Evolutionary conservation across 306 rosid species (phyloP), one percentile per base, ranked within the genome.

Genomic region (Ziziphus jujuba): DNA sequence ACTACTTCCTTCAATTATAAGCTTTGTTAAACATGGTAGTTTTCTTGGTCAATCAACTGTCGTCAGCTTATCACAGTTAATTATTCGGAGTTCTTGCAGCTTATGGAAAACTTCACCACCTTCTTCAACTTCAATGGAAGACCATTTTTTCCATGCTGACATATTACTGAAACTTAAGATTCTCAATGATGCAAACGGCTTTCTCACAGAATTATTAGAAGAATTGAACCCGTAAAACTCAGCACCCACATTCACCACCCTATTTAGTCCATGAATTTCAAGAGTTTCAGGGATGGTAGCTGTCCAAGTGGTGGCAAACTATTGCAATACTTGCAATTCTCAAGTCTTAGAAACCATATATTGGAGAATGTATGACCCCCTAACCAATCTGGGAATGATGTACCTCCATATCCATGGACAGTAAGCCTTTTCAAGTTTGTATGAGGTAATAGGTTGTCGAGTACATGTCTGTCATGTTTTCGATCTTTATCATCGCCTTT

Each of bases 231-330:
- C n/a, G 21, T 49, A 70, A 70, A 59, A 70, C 67, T 49, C 52
- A 15, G 59, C 23, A 49, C 67, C 67, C 2, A 69, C 43, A 33
- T 5, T 36, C 52, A 20, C 60, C 6, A 59, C 35, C 20, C 14
- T 38, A 49, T 49, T 51, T 49, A 59, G 59, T 9, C 59, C 36
- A 5, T 34, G 16, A 59, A 70, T 33, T 7, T 20, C 12, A 45
- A 59, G 59, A 9, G 7, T 11, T 17, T 49, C 49, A 70, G 59
- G 10, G 51, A 58, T 15, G 50, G 48, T 57, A 69, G 23, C 13
- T 69, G 48, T 23, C 74, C 74, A 58, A 70, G 60, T 38, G 67
- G 52, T 13, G 74, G 74, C 51, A 70, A 47, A 7, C 23, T 2
- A 21, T 21, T 19, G 23, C 63, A 59, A 9, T 59, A 14, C 34